Conservation (phyloP, 164 flowering plant genomes). For the Liquidambar formosana region DNA sequence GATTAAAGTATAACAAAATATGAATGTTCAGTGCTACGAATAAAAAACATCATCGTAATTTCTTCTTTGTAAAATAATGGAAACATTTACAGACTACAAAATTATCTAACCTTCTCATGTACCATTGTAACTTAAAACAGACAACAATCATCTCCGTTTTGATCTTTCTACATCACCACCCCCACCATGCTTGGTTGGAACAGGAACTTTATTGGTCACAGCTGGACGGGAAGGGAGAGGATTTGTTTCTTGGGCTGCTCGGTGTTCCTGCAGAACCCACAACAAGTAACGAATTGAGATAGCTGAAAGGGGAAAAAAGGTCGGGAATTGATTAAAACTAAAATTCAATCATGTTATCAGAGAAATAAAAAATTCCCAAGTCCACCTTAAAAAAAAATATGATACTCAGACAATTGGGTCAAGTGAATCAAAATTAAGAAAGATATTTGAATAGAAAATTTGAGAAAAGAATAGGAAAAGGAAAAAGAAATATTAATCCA, state of each 20-base stretch:
- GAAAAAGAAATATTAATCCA: too few relatives aligned
- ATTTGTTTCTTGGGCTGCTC: slow-evolving; percentile 37
- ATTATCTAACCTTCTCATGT: slow-evolving; percentile 14
- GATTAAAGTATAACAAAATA: neutral
- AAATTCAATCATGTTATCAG: too few relatives aligned
- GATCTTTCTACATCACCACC: slow-evolving; percentile 26
- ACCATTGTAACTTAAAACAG: neutral
- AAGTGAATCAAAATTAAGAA: too few relatives aligned
- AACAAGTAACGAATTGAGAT: neutral
- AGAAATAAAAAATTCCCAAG: too few relatives aligned
- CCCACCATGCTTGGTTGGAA: slow-evolving; percentile 23
- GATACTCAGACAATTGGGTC: too few relatives aligned
- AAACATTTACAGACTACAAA: slow-evolving; percentile 16
- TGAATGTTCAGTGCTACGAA: slow-evolving; percentile 3
- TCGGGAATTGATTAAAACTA: too few relatives aligned
- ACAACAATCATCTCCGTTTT: slow-evolving; percentile 29
- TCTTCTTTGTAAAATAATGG: neutral
- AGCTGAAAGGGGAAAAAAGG: too few relatives aligned
- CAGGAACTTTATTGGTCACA: slow-evolving; percentile 14
- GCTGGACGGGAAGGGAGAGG: slow-evolving; percentile 20
- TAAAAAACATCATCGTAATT: neutral
- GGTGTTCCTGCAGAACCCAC: slow-evolving; percentile 44
- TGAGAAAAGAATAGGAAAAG: too few relatives aligned
- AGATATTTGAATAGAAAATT: too few relatives aligned
- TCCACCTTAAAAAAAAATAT: too few relatives aligned